Evolutionary conservation across 1,284 basidiomycete species (phyloP), one percentile per base, ranked within the genome.

Genomic region (Coniophora puteana): DNA sequence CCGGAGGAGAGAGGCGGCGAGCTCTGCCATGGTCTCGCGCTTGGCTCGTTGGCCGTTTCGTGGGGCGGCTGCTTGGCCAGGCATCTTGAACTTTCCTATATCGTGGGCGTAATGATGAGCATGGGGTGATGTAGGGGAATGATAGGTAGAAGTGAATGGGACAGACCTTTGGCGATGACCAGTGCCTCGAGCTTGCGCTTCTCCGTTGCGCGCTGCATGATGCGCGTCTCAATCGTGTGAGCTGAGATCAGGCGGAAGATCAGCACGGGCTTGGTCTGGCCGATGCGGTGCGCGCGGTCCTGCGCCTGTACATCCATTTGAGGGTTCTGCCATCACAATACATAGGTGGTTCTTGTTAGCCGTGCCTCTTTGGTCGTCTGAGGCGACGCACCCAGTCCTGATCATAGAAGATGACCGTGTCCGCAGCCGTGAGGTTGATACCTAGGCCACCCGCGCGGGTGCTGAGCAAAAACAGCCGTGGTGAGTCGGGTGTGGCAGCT

Each of bases 251-350:
- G 73, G 26, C 93, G 78, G 70, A 93, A 96, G 42, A 96, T 81
- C 34, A 94, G 72, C 40, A 94, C 89, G 2, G 90, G 89, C 50
- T 73, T 83, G 14, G 83, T 94, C 65, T 97, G 94, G 2, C 94
- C 94, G 44, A 98, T 98, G 6, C 94, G 83, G 62, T 98, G 94
- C 0, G 92, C 94, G 24, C 94, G 80, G 57, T 96, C 95, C 61
- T 95, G 92, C 0, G 95, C 95, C 63, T 99, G 94, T 4, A 93
- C 71, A 51, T 99, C 95, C 83, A 94, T 93, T 68, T 95, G 92
- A 0, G 94, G 94, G 56, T 93, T 97, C 90, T 91, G 50, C 4
- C 39, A 32, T 10, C 25, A 12, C 4, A 16, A 17, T 7, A 36
- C 11, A 13, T 32, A 35, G 11, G 13, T 1, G 8, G 20, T 20